A percentile compares a stretch with the other conserved stretches of the same genome.
Conservation (phyloP, 2,329 filamentous ascomycete species). For the Colletotrichum scovillei region DNA sequence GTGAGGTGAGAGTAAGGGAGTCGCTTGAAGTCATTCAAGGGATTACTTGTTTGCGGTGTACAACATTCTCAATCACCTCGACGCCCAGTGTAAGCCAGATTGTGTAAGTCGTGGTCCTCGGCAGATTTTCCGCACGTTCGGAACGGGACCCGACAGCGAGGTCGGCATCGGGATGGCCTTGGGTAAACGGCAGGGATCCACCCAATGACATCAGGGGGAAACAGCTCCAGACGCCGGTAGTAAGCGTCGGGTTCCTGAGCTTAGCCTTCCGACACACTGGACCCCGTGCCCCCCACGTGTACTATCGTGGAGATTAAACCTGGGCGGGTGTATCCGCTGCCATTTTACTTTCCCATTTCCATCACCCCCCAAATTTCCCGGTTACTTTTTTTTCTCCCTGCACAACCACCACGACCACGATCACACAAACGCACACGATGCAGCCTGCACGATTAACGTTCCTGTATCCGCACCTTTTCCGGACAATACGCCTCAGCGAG, state of each 20-base stretch:
- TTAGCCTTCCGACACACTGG: constrained; percentile 19
- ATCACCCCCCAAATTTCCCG: background rate
- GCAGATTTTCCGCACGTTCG: constrained; percentile 3
- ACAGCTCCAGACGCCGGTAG: background rate
- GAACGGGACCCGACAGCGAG: background rate
- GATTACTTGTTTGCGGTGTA: background rate
- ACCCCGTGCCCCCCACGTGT: constrained; percentile 19
- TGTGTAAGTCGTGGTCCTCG: background rate
- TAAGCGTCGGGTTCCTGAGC: background rate
- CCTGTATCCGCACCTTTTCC: constrained; percentile 75
- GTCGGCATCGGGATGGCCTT: constrained; percentile 8
- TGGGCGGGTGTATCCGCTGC: background rate
- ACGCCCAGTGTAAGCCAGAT: no score
- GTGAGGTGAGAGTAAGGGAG: background rate
- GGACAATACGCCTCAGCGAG: constrained; percentile 60
- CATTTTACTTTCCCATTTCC: background rate
- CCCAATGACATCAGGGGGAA: constrained; percentile 29
- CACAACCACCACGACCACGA: background rate
- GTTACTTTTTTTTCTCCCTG: background rate
- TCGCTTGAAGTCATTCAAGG: background rate
- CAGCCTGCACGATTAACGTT: constrained; percentile 72
- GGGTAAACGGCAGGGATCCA: background rate
- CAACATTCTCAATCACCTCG: background rate
- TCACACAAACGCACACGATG: constrained; percentile 55
- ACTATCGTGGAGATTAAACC: constrained; percentile 25